Evolutionary conservation across 257 asterid genomes (phyloP).

Genomic region (Rubia yunnanensis): DNA sequence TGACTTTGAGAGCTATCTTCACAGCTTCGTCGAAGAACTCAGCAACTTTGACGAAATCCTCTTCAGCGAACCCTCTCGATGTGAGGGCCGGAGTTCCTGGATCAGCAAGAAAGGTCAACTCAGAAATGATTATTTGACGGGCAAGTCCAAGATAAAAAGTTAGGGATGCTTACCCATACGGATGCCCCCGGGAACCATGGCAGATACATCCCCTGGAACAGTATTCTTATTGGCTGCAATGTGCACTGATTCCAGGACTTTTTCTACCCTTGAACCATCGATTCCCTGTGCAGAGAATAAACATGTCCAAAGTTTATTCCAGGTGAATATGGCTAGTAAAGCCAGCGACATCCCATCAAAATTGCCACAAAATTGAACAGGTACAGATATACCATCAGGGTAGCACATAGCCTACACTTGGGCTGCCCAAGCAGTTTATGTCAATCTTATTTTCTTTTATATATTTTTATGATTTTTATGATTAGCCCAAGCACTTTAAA

Average conservation of each 20-base stretch:
- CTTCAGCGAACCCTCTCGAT: constrained; percentile 75
- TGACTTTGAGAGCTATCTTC: constrained; percentile 69
- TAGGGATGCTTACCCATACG: constrained; percentile 64
- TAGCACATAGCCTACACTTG: no score
- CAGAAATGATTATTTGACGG: neutral
- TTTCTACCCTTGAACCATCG: constrained; percentile 96
- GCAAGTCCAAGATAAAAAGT: constrained; percentile 5
- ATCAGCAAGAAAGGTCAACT: constrained; percentile 8
- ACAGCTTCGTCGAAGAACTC: constrained; percentile 85
- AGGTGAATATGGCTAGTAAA: neutral
- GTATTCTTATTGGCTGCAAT: constrained; percentile 97
- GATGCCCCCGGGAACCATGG: constrained; percentile 99
- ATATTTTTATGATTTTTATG: no score
- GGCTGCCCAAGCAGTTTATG: no score
- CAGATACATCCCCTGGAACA: constrained; percentile 98
- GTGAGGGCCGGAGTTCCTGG: constrained; percentile 95
- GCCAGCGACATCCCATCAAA: neutral
- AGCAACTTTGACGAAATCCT: constrained; percentile 81
- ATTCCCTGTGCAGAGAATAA: constrained; percentile 50
- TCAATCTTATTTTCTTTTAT: no score
- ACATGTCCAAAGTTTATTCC: neutral
- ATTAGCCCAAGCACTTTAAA: no score
- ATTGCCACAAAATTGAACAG: neutral
- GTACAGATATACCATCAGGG: no score
- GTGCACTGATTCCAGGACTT: constrained; percentile 84